Evolutionary conservation across 2,329 filamentous ascomycete genomes (phyloP).

Genomic region (Pseudonectria buxi): DNA sequence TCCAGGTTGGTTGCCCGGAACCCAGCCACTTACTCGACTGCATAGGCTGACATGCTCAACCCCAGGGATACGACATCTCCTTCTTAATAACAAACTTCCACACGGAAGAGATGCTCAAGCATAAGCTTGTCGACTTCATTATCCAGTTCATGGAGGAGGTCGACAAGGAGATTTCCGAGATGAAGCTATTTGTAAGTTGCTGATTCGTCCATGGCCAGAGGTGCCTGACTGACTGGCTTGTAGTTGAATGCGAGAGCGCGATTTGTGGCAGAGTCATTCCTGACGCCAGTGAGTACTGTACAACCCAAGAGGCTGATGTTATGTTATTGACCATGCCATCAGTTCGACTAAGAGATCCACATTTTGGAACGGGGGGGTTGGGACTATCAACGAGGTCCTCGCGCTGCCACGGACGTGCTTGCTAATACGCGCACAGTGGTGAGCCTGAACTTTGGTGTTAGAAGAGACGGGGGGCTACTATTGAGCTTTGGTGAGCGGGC

Average conservation of each 20-base stretch:
- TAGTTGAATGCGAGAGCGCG: constrained; percentile 93
- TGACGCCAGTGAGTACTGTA: constrained; percentile 66
- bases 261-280: constrained; percentile 96
- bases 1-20: constrained; percentile 59
- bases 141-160: constrained; percentile 99
- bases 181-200: constrained; percentile 95
- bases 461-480: not conserved
- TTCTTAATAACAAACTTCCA: constrained; percentile 99
- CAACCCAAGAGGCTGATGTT: not conserved
- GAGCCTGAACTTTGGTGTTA: too few relatives aligned
- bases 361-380: constrained; percentile 15
- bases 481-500: constrained; percentile 6
- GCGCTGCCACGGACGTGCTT: constrained; percentile 8
- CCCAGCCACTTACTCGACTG: constrained; percentile 6
- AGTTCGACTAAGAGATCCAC: constrained; percentile 28
- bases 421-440: not conserved
- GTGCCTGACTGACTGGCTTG: constrained; percentile 10
- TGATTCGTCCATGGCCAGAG: not conserved
- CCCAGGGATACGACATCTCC: constrained; percentile 91
- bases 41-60: constrained; percentile 18
- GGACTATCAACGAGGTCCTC: constrained; percentile 11
- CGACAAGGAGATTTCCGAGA: constrained; percentile 99
- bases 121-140: constrained; percentile 98
- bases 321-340: constrained; percentile 5
- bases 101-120: constrained; percentile 97